Evolutionary conservation across 345 rosid species (phyloP), one percentile per base, ranked within the genome.

Genomic region (Angophora floribunda): DNA sequence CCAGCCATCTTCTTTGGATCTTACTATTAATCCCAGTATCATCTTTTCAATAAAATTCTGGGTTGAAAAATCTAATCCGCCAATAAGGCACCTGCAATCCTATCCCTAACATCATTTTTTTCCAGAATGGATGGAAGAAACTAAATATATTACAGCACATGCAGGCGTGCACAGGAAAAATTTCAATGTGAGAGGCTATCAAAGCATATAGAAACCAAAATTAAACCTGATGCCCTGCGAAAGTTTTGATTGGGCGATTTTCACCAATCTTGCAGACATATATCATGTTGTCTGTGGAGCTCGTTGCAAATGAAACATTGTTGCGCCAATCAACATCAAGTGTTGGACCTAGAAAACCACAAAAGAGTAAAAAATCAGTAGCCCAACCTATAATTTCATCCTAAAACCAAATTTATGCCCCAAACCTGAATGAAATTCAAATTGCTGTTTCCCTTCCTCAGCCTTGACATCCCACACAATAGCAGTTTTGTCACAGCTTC

Each of bases 261-360:
- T 97, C 99, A 88, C 98, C 99, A 91, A 98, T 95, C 95, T 95
- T 97, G 91, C 99, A 97, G 65, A 98, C 95, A 92, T 93, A 98
- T 90, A 98, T 97, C 98, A 97, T 95, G 90, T 92, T 91, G 91
- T 96, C 99, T 4, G 99, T 95, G 55, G 99, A 97, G 92, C 99
- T 98, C 70, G 99, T 97, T 87, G 99, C 99, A 89, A 98, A 98
- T 57, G 99, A 98, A 86, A 93, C 92, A 93, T 98, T 96, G 92
- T 94, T 97, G 86, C 99, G 97, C 99, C 99, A 98, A 91, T 98
- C 99, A 89, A 98, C 99, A 92, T 98, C 99, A 93, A 98, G 99
- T 50, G 97, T 96, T 75, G 99, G 99, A 86, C 99, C 99, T 98
- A 86, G 87, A 70, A 89, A 63, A 86, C 52, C 67, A 86, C 86